Base-by-base conservation (phyloP, 2,329 filamentous ascomycete genomes). In the Clonostachys chloroleuca region DNA sequence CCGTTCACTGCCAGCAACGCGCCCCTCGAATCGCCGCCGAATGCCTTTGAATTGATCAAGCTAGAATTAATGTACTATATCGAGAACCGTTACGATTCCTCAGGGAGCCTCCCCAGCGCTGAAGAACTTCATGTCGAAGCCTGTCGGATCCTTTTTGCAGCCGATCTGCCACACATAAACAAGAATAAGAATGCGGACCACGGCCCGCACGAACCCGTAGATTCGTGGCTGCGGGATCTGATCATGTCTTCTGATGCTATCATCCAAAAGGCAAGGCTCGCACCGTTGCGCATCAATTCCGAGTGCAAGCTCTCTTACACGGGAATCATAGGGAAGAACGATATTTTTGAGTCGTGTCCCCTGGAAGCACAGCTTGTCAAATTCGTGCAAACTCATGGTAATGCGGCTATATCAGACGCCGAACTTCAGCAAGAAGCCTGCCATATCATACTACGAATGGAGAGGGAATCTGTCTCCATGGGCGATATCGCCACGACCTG, bases 11-110 rank as follows among this genome's bases (percentile, higher is more conserved):
- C 20, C 30, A 53, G 16, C 41, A 51, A 54, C 17, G 51, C 52
- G 1, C 58, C 58, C 0, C 40, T 50, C 3, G 52, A 34, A 48
- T 54, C 43, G 24, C 56, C 45, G 34, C 47, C 30, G 42, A 58
- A 52, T 5, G 57, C 64, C 0, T 69, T 68, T 42, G 67, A 69
- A 42, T 46, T 65, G 0, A 52, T 70, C 2, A 69, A 69, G 36
- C 47, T 67, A 2, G 64, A 65, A 16, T 44, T 70, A 0, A 54
- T 63, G 8, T 58, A 61, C 10, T 62, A 54, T 33, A 51, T 59
- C 42, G 54, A 58, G 6, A 54, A 52, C 5, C 55, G 56, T 35
- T 49, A 56, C 3, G 58, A 63, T 8, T 40, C 20, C 0, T 46
- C 55, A 2, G 52, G 55, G 3, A 45, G n/a, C 1, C 16, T 56